Conservation (phyloP, 164 flowering plant genomes). For the Dillenia suffruticosa region DNA sequence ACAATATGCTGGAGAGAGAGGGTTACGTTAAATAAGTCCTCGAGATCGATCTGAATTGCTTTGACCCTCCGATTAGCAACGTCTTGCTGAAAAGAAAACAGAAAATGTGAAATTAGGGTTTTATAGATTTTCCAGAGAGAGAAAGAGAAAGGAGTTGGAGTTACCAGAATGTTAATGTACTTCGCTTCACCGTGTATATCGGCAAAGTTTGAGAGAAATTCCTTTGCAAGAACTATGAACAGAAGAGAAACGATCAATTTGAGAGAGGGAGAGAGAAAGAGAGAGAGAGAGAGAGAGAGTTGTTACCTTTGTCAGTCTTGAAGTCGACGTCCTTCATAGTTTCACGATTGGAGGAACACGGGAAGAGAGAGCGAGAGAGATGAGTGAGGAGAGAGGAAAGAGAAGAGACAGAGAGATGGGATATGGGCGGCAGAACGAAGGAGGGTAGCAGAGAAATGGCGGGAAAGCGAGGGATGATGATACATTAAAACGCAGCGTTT, state of each 20-base stretch:
- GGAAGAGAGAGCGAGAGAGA: constrained; percentile 9
- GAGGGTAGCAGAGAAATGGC: no score
- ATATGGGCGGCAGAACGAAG: no score
- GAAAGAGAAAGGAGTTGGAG: constrained; percentile 9
- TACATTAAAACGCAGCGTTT: no score
- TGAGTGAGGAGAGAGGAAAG: neutral
- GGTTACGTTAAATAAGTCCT: constrained; percentile 67
- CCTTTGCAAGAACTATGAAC: constrained; percentile 60
- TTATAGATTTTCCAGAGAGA: neutral
- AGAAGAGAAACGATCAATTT: neutral
- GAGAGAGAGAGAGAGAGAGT: constrained; percentile 5
- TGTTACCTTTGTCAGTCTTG: constrained; percentile 49
- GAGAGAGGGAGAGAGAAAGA: constrained; percentile 5
- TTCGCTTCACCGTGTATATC: constrained; percentile 78
- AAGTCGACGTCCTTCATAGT: constrained; percentile 54
- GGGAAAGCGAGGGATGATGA: no score
- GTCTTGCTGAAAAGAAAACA: constrained; percentile 63
- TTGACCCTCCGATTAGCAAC: constrained; percentile 73
- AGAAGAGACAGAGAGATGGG: neutral
- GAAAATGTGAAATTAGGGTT: neutral
- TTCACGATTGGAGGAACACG: neutral
- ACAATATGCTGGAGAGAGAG: neutral
- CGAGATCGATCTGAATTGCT: constrained; percentile 72
- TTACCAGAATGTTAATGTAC: constrained; percentile 78
- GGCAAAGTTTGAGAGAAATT: constrained; percentile 72